Evolutionary conservation across 2,329 filamentous ascomycete species (phyloP), one percentile per base, ranked within the genome.

Genomic region (Diaporthe citrichinensis): DNA sequence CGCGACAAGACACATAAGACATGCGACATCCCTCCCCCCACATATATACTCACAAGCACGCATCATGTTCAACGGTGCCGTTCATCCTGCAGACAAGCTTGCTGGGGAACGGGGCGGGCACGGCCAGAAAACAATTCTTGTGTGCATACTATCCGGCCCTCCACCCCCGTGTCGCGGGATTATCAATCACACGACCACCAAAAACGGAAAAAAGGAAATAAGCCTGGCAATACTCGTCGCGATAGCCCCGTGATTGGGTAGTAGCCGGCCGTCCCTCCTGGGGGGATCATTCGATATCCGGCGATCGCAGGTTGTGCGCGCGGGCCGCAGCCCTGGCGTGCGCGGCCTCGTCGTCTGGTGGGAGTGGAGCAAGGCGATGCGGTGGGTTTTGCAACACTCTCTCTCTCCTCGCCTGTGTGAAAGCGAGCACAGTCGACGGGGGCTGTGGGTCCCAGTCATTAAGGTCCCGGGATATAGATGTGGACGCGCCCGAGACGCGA

Each of bases 261-360:
- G 55, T 10, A 59, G 55, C 36, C 46, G 31, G 46, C 44, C 28
- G 25, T 7, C 59, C 20, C 20, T 67, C 41, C 1, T 17, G 8
- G 65, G 23, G 31, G 31, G 41, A 69, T 69, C 65, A 23, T 55
- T 69, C 65, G 49, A 69, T 20, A 39, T n/a, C 23, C 23, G 65
- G 31, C 46, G 65, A 68, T 53, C 46, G 46, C 34, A 65, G 25
- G n/a, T 25, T 53, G 49, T 69, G 51, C 14, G 46, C 65, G 65
- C 65, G 65, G 65, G 65, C 46, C 65, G 65, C 62, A 68, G 44
- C 62, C 49, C 65, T 55, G 65, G 46, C 65, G 49, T 69, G 65
- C 49, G 65, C 34, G 65, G 65, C 65, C 65, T 31, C 59, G 59
- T 65, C 39, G 59, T 53, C 20, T 10, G 23, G 14, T 17, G 7